Base-by-base conservation (phyloP, 768 basidiomycete species). In the Tylopilus intermedius region DNA sequence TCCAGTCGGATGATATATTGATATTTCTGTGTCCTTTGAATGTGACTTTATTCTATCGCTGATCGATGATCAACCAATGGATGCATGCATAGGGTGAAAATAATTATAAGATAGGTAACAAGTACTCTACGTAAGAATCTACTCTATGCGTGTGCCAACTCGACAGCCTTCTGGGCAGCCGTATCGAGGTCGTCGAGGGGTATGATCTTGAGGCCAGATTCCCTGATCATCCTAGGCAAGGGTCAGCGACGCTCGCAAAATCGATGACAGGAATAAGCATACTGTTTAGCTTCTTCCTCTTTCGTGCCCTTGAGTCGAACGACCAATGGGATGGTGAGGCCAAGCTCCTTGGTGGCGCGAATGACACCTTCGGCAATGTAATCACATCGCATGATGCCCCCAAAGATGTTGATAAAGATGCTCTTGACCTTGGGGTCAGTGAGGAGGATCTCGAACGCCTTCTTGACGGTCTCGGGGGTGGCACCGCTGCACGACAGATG, bases 381-480 rank as follows among this genome's bases (percentile, higher is more conserved):
- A 68, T 99, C 96, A 64, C 96, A 99, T 65, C 96, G 85, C 96
- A 99, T 99, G 74, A 97, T 99, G 66, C 88, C 93, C 60, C 92
- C 91, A 62, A 94, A 94, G 68, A 94, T 93, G 75, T 99, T 99
- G 74, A 99, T 96, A 70, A 98, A 97, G 62, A 99, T 99, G 53
- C 90, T 90, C 79, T 94, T 95, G 62, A 98, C 95, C 68, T 90
- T 90, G 58, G 86, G 83, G 66, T 98, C 94, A 43, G 82, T 72
- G 22, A 95, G 77, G 22, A 99, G 79, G 61, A 99, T 90, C 72
- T 97, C 94, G 62, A 99, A 99, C 3, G 96, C 96, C 73, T 94
- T 98, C 81, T 98, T 99, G 61, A 99, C 96, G 5, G 96, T 97
- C 66, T 96, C 91, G n/a, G 96, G 94, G 13, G 95, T 98, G 32